Percentiles rank a stretch among this genome's conserved stretches.
Conservation (phyloP, 2,329 filamentous ascomycete species). For the Cladorrhinum sp. region DNA sequence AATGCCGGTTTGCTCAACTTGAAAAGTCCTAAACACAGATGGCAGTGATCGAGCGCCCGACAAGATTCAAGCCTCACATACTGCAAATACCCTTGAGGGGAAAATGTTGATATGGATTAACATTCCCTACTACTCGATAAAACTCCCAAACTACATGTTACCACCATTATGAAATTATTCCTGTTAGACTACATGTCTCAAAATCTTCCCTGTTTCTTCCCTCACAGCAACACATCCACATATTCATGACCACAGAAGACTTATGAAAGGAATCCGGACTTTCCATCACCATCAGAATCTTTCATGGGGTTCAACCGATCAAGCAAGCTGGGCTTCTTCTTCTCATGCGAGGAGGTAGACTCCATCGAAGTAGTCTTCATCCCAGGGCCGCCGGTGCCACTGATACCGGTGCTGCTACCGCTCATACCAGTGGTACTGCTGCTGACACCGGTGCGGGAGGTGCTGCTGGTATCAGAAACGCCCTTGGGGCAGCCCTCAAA, state of each 20-base stretch:
- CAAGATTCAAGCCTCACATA: too few relatives aligned
- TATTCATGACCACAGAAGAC: background rate
- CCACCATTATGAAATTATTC: too few relatives aligned
- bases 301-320: constrained; percentile 53
- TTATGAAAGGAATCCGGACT: constrained; percentile 50
- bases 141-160: too few relatives aligned
- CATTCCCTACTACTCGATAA: too few relatives aligned
- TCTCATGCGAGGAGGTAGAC: constrained; percentile 2
- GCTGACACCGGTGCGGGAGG: constrained; percentile 10
- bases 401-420: background rate
- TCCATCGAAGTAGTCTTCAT: background rate
- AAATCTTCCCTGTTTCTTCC: background rate
- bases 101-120: too few relatives aligned
- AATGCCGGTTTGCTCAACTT: too few relatives aligned
- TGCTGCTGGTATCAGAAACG: constrained; percentile 34
- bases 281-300: constrained; percentile 54
- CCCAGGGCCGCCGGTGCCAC: background rate
- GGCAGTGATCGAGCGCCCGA: too few relatives aligned
- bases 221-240: too few relatives aligned
- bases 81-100: too few relatives aligned
- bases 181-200: too few relatives aligned
- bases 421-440: constrained; percentile 1
- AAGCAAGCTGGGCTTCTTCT: constrained; percentile 46
- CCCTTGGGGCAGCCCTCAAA: constrained; percentile 59
- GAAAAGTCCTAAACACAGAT: too few relatives aligned